Base-by-base conservation (phyloP, 2,329 filamentous ascomycete genomes). In the Calonectria pseudoturangicola region DNA sequence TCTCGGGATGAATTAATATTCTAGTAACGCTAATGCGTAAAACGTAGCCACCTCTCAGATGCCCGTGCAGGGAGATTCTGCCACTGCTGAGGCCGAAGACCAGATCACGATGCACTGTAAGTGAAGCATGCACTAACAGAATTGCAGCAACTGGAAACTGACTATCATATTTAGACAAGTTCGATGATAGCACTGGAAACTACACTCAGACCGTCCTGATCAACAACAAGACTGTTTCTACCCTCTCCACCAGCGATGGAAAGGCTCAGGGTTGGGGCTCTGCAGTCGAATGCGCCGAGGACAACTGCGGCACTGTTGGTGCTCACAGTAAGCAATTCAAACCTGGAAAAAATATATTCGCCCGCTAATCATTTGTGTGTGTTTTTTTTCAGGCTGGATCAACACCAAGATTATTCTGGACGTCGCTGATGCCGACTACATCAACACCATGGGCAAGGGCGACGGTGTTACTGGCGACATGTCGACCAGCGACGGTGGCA, bases 241-340 rank as follows among this genome's bases (percentile, higher is more conserved):
- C 82, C 0, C 82, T 88, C 2, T 87, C 86, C 2, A 88, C 87
- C 60, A 84, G 81, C 66, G 83, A 84, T 71, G 85, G 83, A 28
- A 76, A 85, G 9, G 85, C 85, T 4, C 75, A 83, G 79, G 85
- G 86, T 74, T 87, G 85, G 82, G 86, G 85, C 2, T 85, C 83
- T 47, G 82, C 85, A 0, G 83, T 87, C 21, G 90, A 93, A 81
- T 91, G 91, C 82, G 94, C 92, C 68, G 92, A 92, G 82, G 93
- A 96, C 84, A 93, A 94, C 87, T 96, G 94, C 87, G 94, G 94
- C 76, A 79, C 74, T 2, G 67, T 81, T 25, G 65, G 65, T 36
- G 77, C 77, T 47, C 75, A 78, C 28, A 68, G 77, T 78, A 74
- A 68, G 76, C 63, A 16, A 3, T 2, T 2, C 4, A 13, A 36